These are phyloP conservation scores for Clavispora vitiphila DNA, from an alignment of 805 yeast species.

Conservation along the genomic window DNA sequence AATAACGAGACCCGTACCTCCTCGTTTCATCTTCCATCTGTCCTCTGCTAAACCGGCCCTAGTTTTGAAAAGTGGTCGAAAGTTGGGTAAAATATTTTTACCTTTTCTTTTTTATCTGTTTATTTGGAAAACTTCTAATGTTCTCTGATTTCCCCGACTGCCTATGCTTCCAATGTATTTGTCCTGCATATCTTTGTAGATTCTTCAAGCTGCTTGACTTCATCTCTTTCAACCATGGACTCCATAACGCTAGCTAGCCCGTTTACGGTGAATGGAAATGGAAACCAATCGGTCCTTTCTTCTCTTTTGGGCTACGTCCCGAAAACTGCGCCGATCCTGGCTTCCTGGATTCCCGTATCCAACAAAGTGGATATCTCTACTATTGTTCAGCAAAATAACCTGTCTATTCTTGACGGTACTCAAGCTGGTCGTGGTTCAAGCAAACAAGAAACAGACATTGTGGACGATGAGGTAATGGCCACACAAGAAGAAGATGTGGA, in stretches of 20 bases:
- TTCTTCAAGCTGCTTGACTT: not conserved
- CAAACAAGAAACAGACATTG: not conserved
- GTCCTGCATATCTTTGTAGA: not conserved
- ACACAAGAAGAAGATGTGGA: constrained; percentile 14
- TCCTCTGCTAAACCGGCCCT: not conserved
- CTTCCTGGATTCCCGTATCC: constrained; percentile 7
- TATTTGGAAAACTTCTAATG: too few species aligned
- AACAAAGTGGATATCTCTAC: constrained; percentile 5
- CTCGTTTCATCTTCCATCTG: not conserved
- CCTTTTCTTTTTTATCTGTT: not conserved
- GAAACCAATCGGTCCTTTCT: constrained; percentile 7
- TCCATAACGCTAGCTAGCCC: constrained; percentile 7
- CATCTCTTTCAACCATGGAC: constrained; percentile 1
- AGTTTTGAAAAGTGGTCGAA: not conserved
- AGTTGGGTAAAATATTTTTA: not conserved
- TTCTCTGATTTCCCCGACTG: too few species aligned
- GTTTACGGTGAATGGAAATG: constrained; percentile 4
- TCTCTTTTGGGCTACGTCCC: constrained; percentile 4
- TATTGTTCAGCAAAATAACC: constrained; percentile 6
- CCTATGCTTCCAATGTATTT: not conserved
- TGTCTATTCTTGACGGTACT: not conserved
- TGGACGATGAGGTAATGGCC: constrained; percentile 3
- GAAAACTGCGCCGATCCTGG: not conserved
- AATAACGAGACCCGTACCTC: not conserved
- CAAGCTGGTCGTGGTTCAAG: not conserved